Evolutionary conservation across 306 rosid species (phyloP), one percentile per base, ranked within the genome.

Genomic region (Pueraria montana): DNA sequence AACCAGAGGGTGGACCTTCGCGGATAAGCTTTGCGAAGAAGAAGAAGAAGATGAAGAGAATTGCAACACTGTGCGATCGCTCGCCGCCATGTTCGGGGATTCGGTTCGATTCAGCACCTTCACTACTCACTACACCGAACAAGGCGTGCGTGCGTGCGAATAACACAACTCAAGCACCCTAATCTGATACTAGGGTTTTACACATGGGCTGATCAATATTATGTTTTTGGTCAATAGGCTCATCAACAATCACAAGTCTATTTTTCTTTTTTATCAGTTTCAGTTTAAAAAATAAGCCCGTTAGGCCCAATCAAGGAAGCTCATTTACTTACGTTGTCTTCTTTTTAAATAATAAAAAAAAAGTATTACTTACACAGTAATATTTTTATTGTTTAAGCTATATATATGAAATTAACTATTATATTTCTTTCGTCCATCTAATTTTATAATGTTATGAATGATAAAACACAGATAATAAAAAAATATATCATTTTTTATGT

Each of bases 1-100:
- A 20, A 95, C 98, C 0, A 93, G 90, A 78, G 97, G 97, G 14
- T 95, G 97, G 30, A 91, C 94, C 93, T 85, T 93, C 0, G 97
- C 95, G 2, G 94, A 84, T 71, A 93, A 74, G 62, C 89, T 85
- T 74, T 76, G 76, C 2, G 87, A 74, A 30, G 84, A 65, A 0
- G 81, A 84, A 5, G 97, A 90, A 4, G 94, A 89, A 11, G 94
- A 89, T 10, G 89, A 84, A 30, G 88, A 71, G 83, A 93, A 93
- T 78, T 95, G 98, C 76, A 95, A 46, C 48, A 88, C 93, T 0
- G 97, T 88, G 82, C 78, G 91, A 87, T 91, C 88, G 78, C 83
- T 87, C 20, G 70, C 69, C 83, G 97, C 97, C 98, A 95, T 95
- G 85, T 77, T 89, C 50, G 53, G 74, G 76, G 84, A 77, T 86